Percentiles rank a stretch among this genome's conserved stretches.
Conservation (phyloP, 805 yeast species). For the Starmerella sirachaensis region DNA sequence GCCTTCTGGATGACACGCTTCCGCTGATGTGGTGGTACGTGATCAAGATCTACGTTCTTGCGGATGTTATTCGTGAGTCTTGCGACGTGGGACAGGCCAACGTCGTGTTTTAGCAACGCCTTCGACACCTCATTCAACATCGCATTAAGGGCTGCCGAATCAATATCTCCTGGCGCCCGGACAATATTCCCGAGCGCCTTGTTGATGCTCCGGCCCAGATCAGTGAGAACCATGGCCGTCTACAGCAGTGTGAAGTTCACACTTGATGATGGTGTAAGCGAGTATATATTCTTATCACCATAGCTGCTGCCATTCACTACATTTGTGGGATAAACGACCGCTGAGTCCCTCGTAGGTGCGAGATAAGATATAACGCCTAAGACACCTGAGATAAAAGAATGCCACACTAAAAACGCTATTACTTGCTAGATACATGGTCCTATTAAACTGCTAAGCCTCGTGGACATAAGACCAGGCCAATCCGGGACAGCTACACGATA, state of each 20-base stretch:
- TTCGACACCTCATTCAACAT: slow-evolving; percentile 81
- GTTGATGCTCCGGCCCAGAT: slow-evolving; percentile 65
- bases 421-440: too few species aligned
- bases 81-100: slow-evolving; percentile 73
- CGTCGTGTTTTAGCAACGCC: slow-evolving; percentile 89
- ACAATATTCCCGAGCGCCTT: slow-evolving; percentile 57
- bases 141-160: slow-evolving; percentile 50
- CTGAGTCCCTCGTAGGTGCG: too few species aligned
- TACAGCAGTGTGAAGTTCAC: background rate
- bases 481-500: too few species aligned
- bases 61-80: slow-evolving; percentile 62
- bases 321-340: too few species aligned
- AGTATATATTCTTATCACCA: background rate
- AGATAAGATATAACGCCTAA: too few species aligned
- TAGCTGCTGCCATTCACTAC: too few species aligned
- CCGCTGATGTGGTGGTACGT: slow-evolving; percentile 50
- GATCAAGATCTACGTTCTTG: slow-evolving; percentile 40
- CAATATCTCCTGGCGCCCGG: slow-evolving; percentile 39
- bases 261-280: slow-evolving; percentile 1
- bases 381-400: too few species aligned
- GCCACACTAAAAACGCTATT: too few species aligned
- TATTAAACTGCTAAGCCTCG: too few species aligned
- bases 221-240: slow-evolving; percentile 57
- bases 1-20: slow-evolving; percentile 78
- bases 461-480: too few species aligned